Percentiles rank a stretch among this genome's conserved stretches.
Evolutionary conservation across 139 green algal species (phyloP).

Genomic region (Diplosphaera chodatii): DNA sequence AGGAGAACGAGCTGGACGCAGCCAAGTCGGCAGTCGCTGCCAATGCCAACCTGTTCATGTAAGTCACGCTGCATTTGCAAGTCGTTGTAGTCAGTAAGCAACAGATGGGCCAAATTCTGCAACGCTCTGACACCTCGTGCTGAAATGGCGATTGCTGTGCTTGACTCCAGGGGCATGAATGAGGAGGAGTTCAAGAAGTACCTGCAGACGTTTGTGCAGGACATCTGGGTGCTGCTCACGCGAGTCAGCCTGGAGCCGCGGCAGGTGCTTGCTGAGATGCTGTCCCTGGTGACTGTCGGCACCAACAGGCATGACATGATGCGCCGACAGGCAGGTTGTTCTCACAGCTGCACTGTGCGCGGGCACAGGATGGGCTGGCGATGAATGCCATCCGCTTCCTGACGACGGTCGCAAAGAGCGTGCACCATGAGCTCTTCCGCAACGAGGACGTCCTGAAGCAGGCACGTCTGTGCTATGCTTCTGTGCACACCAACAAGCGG

Average conservation of each 20-base stretch:
- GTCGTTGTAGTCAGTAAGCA: too few species aligned
- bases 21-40: constrained; percentile 68
- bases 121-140: too few species aligned
- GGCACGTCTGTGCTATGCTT: too few species aligned
- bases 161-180: constrained; percentile 61
- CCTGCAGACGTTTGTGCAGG: constrained; percentile 67
- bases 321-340: too few species aligned
- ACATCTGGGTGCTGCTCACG: constrained; percentile 88
- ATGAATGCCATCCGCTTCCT: constrained; percentile 92
- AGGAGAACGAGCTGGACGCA: constrained; percentile 59
- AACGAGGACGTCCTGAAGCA: constrained; percentile 43
- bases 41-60: constrained; percentile 30
- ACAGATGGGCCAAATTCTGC: too few species aligned
- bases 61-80: too few species aligned
- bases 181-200: constrained; percentile 95
- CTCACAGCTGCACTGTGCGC: not conserved
- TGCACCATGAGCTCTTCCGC: constrained; percentile 80
- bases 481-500: too few species aligned
- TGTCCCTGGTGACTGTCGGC: too few species aligned
- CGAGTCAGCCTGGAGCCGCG: constrained; percentile 41
- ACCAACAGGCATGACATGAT: too few species aligned
- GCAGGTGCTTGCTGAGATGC: too few species aligned
- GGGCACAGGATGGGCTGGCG: constrained; percentile 80
- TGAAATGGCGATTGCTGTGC: too few species aligned
- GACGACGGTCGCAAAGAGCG: constrained; percentile 78